phyloP scores from a whole-genome alignment of 148 eudicot genomes.

The Rhododendron ferrugineum region DNA sequence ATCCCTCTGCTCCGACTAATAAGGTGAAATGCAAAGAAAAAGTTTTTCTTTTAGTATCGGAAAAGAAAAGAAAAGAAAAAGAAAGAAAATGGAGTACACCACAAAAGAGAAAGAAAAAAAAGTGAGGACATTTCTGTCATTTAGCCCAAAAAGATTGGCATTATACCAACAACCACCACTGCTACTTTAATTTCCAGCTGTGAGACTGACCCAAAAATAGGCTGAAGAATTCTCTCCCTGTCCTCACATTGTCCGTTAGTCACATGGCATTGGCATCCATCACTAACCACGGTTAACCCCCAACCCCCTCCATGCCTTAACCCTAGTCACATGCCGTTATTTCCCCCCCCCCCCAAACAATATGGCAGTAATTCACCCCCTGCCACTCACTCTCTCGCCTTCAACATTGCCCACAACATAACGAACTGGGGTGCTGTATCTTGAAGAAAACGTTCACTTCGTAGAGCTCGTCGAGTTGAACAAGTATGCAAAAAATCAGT shows the following conservation, averaged over 20 bases:
- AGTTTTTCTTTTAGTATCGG: background rate
- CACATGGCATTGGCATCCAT: background rate
- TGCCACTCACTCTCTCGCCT: no score
- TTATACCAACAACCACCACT: background rate
- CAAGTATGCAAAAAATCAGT: no score
- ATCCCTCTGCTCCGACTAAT: no score
- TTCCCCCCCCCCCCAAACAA: no score
- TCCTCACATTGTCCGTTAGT: background rate
- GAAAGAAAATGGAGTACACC: background rate
- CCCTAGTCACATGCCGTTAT: background rate
- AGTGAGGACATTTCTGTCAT: constrained; percentile 5
- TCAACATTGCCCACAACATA: no score
- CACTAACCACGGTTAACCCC: constrained; percentile 16
- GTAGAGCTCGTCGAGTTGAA: no score
- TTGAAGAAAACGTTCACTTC: no score
- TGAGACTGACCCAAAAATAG: background rate
- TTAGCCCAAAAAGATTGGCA: background rate
- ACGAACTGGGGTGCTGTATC: no score
- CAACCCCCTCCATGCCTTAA: background rate
- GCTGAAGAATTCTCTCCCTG: background rate
- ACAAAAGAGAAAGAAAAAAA: no score
- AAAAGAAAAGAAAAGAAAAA: background rate
- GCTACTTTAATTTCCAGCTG: constrained; percentile 8
- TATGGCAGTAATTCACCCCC: no score
- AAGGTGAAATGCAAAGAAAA: background rate